These are phyloP conservation scores for Eucalyptus marginata DNA, from an alignment of 345 rosid genomes.

Conservation along the genomic window DNA sequence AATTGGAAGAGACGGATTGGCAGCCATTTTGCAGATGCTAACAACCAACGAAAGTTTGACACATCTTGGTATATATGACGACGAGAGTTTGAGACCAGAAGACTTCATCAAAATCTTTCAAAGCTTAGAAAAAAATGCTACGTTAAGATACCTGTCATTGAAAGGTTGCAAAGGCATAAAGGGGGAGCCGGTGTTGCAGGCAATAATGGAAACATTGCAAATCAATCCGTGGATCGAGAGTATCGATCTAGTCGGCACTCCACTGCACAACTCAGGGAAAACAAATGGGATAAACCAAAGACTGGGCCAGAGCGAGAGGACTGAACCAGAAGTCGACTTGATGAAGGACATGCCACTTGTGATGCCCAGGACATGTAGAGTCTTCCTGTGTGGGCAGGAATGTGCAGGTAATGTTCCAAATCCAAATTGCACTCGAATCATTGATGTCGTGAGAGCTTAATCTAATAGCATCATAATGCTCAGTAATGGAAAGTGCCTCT, in stretches of 20 bases:
- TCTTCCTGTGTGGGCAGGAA: slow-evolving; percentile 93
- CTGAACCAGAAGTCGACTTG: slow-evolving; percentile 43
- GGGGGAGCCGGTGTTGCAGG: slow-evolving; percentile 53
- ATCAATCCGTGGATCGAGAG: slow-evolving; percentile 87
- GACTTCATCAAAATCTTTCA: slow-evolving; percentile 62
- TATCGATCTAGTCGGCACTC: slow-evolving; percentile 74
- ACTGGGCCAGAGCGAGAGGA: slow-evolving; percentile 58
- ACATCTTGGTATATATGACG: slow-evolving; percentile 58
- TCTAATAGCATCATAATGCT: neutral
- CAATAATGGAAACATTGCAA: slow-evolving; percentile 69
- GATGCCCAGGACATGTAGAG: slow-evolving; percentile 74
- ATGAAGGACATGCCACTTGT: slow-evolving; percentile 82
- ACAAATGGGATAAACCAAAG: slow-evolving; percentile 62
- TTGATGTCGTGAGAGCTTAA: neutral
- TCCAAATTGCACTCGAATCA: neutral
- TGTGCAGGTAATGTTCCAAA: slow-evolving; percentile 44
- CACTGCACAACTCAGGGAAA: slow-evolving; percentile 57
- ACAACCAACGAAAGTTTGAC: slow-evolving; percentile 61
- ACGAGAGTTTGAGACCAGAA: slow-evolving; percentile 62
- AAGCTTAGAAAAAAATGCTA: slow-evolving; percentile 67
- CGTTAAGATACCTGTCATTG: slow-evolving; percentile 55
- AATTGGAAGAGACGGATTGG: slow-evolving; percentile 74
- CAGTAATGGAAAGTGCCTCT: neutral
- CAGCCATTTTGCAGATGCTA: slow-evolving; percentile 67
- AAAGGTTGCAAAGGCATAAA: slow-evolving; percentile 84